These are phyloP conservation scores for Vigna reflexopilosa DNA, from an alignment of 306 rosid genomes.

Conservation along the genomic window DNA sequence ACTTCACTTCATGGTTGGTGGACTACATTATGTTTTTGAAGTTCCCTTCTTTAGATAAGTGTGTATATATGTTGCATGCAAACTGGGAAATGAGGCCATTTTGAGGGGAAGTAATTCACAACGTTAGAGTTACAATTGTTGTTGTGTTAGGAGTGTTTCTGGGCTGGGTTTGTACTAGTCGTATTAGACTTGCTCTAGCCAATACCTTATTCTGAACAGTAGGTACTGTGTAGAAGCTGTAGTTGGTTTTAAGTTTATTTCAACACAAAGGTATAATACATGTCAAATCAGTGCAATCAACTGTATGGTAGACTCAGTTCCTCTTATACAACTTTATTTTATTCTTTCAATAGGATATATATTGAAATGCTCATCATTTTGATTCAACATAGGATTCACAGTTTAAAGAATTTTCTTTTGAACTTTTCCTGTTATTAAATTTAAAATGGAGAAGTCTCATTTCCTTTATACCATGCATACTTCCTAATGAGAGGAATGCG, in stretches of 20 bases:
- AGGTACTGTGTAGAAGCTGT: slow-evolving; percentile 18
- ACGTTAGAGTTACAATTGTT: slow-evolving; percentile 2
- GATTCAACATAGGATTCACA: slow-evolving; percentile 33
- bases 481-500: background rate
- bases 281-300: slow-evolving; percentile 19
- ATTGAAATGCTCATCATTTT: slow-evolving; percentile 24
- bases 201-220: background rate
- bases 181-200: background rate
- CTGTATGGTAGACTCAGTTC: slow-evolving; percentile 21
- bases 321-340: slow-evolving; percentile 4
- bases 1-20: slow-evolving; percentile 23
- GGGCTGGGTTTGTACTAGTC: slow-evolving; percentile 5
- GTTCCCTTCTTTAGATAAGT: slow-evolving; percentile 16
- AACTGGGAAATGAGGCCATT: background rate
- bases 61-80: background rate
- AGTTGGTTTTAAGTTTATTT: slow-evolving; percentile 2
- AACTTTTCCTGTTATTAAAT: slow-evolving; percentile 8
- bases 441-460: slow-evolving; percentile 20
- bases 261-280: background rate
- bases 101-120: slow-evolving; percentile 6
- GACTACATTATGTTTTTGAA: slow-evolving; percentile 1
- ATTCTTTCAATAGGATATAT: slow-evolving; percentile 9
- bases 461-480: slow-evolving; percentile 32
- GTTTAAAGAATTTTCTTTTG: slow-evolving; percentile 16
- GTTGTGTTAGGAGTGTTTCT: background rate